Evolutionary conservation across 257 asterid species (phyloP), one percentile per base, ranked within the genome.

Genomic region (Perilla frutescens): DNA sequence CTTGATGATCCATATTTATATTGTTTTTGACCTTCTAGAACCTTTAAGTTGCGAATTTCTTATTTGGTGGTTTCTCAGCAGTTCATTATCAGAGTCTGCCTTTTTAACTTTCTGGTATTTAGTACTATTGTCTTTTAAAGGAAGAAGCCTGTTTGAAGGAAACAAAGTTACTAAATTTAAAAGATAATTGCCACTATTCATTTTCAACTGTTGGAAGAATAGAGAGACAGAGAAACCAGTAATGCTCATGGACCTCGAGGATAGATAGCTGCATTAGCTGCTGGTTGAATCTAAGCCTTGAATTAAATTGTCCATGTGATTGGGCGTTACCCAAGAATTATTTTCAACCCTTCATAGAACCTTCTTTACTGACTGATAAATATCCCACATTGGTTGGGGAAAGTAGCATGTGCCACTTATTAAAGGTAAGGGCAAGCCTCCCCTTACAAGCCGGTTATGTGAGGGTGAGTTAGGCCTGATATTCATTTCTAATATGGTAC

Each of bases 81-180:
- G 31, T 71, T 37, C 73, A 41, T 54, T 29, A 62, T 14, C 43
- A 37, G 13, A 62, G 14, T 48, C 43, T 50, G 6, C 9, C 29
- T 10, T 32, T 59, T 13, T 11, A 32, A 26, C 67, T 40, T 44
- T 14, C 65, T 60, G 34, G 12, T 31, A 51, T 31, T 7, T 69
- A 58, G 53, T 49, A 71, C 62, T 77, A 57, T 26, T 75, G 49
- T 79, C 49, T 79, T 71, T 12, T 20, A 20, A 20, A 20, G 26
- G 26, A 20, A 20, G 26, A 20, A 20, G 15, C 5, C 49, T 62
- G 3, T 62, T 40, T 41, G 7, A 41, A 41, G 45, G 4, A 7
- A 7, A 41, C 0, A 50, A 50, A 7, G 14, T 49, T 15, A 1
- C 8, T 4, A 55, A 1, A 41, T 4, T 7, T 41, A 41, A 4